A percentile compares a stretch with the other conserved stretches of the same genome.
These are phyloP conservation scores for Fusarium cicatricum DNA, from an alignment of 2,329 filamentous ascomycete species.

Conservation along the genomic window DNA sequence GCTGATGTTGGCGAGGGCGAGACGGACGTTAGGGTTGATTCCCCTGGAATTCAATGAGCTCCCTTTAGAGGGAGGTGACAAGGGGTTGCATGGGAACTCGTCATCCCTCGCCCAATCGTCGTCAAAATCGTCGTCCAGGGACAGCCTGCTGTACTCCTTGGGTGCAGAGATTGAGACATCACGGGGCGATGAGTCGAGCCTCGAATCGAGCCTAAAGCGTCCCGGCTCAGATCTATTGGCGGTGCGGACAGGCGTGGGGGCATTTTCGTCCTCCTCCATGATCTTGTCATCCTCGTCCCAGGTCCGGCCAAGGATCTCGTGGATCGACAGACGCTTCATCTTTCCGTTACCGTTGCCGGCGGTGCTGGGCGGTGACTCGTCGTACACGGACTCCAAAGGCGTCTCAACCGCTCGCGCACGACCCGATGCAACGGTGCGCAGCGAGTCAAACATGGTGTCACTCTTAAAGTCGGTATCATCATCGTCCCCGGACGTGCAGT, in stretches of 20 bases:
- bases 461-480: conserved; percentile 82
- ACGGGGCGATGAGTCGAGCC: conserved; percentile 42
- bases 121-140: conserved; percentile 69
- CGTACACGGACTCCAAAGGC: conserved; percentile 81
- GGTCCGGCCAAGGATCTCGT: conserved; percentile 64
- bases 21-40: conserved; percentile 62
- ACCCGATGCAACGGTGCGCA: conserved; percentile 74
- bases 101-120: conserved; percentile 68
- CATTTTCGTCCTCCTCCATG: conserved; percentile 68
- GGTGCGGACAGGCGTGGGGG: conserved; percentile 59
- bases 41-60: conserved; percentile 62
- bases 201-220: conserved; percentile 44
- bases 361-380: conserved; percentile 75
- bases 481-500: conserved; percentile 73
- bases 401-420: conserved; percentile 73
- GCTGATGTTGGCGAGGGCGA: conserved; percentile 62
- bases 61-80: conserved; percentile 63
- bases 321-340: conserved; percentile 64
- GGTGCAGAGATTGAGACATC: conserved; percentile 45
- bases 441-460: conserved; percentile 79
- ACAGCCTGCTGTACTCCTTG: conserved; percentile 59
- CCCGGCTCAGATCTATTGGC: conserved; percentile 44
- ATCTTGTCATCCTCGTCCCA: conserved; percentile 66
- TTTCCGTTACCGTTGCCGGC: conserved; percentile 61
- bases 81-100: conserved; percentile 60